Conservation (phyloP, 129 eudicot species). For the Heracleum sosnowskyi region DNA sequence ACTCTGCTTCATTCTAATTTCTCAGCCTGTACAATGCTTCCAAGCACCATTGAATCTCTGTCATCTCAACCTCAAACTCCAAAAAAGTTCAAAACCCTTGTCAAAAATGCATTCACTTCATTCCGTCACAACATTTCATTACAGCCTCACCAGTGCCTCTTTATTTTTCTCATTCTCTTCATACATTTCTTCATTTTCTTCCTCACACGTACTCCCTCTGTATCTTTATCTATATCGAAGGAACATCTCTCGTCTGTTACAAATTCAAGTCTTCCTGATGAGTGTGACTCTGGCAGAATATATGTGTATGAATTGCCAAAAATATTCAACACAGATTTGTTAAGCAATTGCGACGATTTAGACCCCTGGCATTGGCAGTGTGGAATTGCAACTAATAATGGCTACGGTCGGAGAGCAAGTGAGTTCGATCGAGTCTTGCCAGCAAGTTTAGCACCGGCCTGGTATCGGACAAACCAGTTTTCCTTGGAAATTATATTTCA, state of each 20-base stretch:
- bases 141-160: slow-evolving; percentile 39
- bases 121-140: slow-evolving; percentile 30
- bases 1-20: background rate
- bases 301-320: slow-evolving; percentile 63
- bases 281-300: slow-evolving; percentile 36
- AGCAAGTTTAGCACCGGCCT: slow-evolving; percentile 29
- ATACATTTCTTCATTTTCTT: background rate
- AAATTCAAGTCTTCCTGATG: background rate
- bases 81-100: slow-evolving; percentile 23
- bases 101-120: slow-evolving; percentile 15
- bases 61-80: slow-evolving; percentile 11
- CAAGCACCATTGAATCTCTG: background rate
- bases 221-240: background rate
- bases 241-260: background rate
- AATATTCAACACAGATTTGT: slow-evolving; percentile 46
- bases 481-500: slow-evolving; percentile 51
- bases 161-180: background rate
- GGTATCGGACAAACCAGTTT: slow-evolving; percentile 69
- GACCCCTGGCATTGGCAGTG: slow-evolving; percentile 84
- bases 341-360: slow-evolving; percentile 43
- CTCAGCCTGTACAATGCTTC: background rate
- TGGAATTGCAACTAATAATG: slow-evolving; percentile 59
- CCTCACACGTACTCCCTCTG: slow-evolving; percentile 4
- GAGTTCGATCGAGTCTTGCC: slow-evolving; percentile 51
- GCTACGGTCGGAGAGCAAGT: slow-evolving; percentile 43